Evolutionary conservation across 2,329 filamentous ascomycete genomes (phyloP), one percentile per base, ranked within the genome.

Genomic region (Xylogone sp.): DNA sequence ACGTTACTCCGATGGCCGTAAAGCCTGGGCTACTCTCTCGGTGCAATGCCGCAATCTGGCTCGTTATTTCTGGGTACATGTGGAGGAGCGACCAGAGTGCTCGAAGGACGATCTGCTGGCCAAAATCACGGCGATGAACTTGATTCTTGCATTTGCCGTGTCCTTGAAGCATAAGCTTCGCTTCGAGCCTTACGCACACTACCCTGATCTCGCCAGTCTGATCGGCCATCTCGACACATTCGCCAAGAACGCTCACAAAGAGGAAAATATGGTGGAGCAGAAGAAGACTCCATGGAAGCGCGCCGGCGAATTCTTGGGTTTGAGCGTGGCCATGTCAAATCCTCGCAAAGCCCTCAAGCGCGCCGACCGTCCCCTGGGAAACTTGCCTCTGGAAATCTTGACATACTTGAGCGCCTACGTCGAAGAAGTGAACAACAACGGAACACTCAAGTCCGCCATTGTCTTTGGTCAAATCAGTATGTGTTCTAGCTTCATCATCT

Each of bases 51-150:
- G 90, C 72, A 72, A 83, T 66, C 73, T 95, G 59, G 88, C 82
- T 59, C 83, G 92, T 20, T 76, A 88, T 9, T 88, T 94, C 65
- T 97, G 92, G 92, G 77, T 96, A 27, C 88, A 96, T 61, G 76
- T 81, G 7, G 62, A 70, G 3, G 87, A 88, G 65, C 74, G 86
- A 16, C 74, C 76, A 24, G 73, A 80, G 44, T 50, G 74, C 9
- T 76, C 77, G 19, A 90, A 89, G 61, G 76, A 86, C 43, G 84
- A 87, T 57, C 62, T 91, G 1, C 74, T 94, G 12, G 78, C 75
- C 50, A 93, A 93, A 69, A 65, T 90, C 19, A 62, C 57, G 8
- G 60, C 83, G 6, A 81, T 94, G 68, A 93, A 94, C 65, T 76
- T 94, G 6, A 77, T 94, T 56, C 79, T 90, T 22, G 87, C 88